These are phyloP conservation scores for Mortierella hygrophila DNA, from an alignment of 192 early-diverging fungal genomes.

Conservation along the genomic window DNA sequence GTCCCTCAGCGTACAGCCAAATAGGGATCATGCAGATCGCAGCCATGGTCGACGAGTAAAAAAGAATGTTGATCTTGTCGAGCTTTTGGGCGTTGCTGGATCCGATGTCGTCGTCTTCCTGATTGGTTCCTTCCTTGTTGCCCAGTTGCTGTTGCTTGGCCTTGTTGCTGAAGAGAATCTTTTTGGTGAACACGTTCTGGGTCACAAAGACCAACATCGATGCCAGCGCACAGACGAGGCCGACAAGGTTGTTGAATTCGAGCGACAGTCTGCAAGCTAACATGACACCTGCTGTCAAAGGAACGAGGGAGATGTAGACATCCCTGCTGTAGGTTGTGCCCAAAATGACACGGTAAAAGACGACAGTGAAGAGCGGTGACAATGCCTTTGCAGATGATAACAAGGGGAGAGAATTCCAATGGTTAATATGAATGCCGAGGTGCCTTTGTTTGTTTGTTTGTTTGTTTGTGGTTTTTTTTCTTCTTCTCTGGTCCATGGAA, in stretches of 20 bases:
- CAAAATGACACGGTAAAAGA: constrained; percentile 80
- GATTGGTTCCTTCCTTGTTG: constrained; percentile 38
- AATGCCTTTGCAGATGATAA: constrained; percentile 70
- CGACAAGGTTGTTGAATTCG: constrained; percentile 76
- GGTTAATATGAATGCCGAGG: neutral
- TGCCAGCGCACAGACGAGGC: constrained; percentile 79
- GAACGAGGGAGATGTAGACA: constrained; percentile 84
- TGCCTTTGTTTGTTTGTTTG: neutral
- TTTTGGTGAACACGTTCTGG: constrained; percentile 91
- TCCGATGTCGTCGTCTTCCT: constrained; percentile 38
- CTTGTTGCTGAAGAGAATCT: constrained; percentile 71
- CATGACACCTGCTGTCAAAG: constrained; percentile 90
- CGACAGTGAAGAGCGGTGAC: constrained; percentile 89
- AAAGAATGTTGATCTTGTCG: constrained; percentile 90
- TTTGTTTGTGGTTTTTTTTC: neutral
- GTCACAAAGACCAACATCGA: constrained; percentile 87
- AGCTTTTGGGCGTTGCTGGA: constrained; percentile 69
- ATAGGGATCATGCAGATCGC: constrained; percentile 85
- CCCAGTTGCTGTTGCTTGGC: constrained; percentile 35
- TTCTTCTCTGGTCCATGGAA: neutral
- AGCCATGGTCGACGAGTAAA: constrained; percentile 82
- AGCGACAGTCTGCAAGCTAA: constrained; percentile 81
- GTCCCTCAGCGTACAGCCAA: constrained; percentile 83
- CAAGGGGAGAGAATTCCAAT: constrained; percentile 10
- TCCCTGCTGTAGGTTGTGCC: constrained; percentile 73